Conservation (phyloP, 306 rosid genomes). For the Ormosia semicastrata region DNA sequence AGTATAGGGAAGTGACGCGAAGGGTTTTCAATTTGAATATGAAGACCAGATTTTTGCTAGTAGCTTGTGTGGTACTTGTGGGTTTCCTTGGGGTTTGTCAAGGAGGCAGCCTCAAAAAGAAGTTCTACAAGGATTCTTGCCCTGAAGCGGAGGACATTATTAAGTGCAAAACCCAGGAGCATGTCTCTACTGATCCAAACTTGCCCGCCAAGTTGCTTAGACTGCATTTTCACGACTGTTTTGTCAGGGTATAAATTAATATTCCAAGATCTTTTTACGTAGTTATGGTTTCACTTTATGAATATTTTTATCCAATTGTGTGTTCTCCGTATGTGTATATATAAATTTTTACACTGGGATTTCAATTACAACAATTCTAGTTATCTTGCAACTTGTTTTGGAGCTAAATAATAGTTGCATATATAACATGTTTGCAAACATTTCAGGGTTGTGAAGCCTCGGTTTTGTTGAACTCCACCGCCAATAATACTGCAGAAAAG, state of each 20-base stretch:
- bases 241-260: conserved; percentile 45
- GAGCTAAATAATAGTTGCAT: neutral
- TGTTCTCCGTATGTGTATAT: neutral
- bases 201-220: conserved; percentile 61
- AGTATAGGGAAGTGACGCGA: neutral
- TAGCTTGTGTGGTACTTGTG: conserved; percentile 23
- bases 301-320: neutral
- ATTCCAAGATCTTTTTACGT: neutral
- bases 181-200: conserved; percentile 31
- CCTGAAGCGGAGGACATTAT: conserved; percentile 48
- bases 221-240: conserved; percentile 66
- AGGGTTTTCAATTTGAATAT: conserved; percentile 5
- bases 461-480: conserved; percentile 47
- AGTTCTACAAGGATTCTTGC: conserved; percentile 46
- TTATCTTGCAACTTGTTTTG: neutral
- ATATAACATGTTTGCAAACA: conserved; percentile 8
- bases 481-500: conserved; percentile 44
- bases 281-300: neutral
- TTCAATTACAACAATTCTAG: neutral
- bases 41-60: conserved; percentile 23
- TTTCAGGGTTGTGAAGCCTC: conserved; percentile 70
- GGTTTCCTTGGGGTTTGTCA: conserved; percentile 37
- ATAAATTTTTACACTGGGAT: conserved; percentile 24
- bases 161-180: conserved; percentile 17
- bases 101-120: conserved; percentile 37